Percentiles rank a stretch among this genome's conserved stretches.
Conservation (phyloP, 441 rosid genomes). For the Pelargonium fulgidum region DNA sequence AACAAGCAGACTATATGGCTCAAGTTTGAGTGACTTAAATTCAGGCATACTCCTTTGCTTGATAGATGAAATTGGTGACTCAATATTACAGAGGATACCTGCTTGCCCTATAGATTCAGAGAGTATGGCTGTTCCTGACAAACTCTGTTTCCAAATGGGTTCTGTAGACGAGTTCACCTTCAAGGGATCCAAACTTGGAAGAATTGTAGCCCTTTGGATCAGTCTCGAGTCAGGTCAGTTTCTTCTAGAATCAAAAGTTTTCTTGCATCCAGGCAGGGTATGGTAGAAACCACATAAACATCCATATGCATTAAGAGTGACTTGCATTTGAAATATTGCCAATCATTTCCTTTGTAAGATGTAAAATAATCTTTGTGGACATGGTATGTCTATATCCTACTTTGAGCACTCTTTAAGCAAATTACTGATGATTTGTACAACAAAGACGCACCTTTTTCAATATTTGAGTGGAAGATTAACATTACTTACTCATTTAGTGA, state of each 20-base stretch:
- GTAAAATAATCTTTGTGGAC: too few relatives aligned
- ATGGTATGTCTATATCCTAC: too few relatives aligned
- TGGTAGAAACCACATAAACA: neutral
- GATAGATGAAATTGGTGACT: constrained; percentile 58
- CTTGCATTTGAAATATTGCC: too few relatives aligned
- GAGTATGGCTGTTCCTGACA: constrained; percentile 24
- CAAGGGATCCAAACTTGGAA: constrained; percentile 45
- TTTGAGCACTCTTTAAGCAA: too few relatives aligned
- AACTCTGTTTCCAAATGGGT: constrained; percentile 58
- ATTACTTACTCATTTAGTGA: too few relatives aligned
- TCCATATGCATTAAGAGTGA: neutral
- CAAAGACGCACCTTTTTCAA: too few relatives aligned
- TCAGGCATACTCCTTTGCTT: constrained; percentile 59
- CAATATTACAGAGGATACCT: constrained; percentile 62
- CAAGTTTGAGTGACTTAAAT: constrained; percentile 51
- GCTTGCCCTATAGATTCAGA: constrained; percentile 28
- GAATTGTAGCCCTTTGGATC: constrained; percentile 67
- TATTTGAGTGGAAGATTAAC: too few relatives aligned
- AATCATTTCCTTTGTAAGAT: too few relatives aligned
- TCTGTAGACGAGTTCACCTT: constrained; percentile 62
- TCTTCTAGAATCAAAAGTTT: neutral
- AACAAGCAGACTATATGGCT: constrained; percentile 60
- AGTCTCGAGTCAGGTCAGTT: constrained; percentile 70
- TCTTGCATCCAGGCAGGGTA: too few relatives aligned
- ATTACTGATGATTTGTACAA: too few relatives aligned